Percentiles rank a stretch among this genome's conserved stretches.
Evolutionary conservation across 805 yeast genomes (phyloP).

Genomic region (Jamesozyma gamospora): DNA sequence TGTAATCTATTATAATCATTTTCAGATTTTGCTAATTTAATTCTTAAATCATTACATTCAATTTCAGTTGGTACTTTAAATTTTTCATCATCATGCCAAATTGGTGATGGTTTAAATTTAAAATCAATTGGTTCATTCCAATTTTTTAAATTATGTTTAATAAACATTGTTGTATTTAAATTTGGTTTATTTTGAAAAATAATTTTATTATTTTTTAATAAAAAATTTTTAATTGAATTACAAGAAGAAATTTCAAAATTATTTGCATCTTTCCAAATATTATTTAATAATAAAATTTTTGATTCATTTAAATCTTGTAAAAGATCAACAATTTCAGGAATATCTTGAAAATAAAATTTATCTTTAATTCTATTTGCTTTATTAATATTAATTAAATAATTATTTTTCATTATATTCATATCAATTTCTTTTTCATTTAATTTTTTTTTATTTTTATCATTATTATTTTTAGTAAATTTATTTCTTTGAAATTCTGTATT

Average conservation of each 20-base stretch:
- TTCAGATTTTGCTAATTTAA: slow-evolving; percentile 36
- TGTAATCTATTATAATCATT: slow-evolving; percentile 23
- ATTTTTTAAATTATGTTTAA: slow-evolving; percentile 65
- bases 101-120: slow-evolving; percentile 74
- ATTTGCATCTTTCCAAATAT: slow-evolving; percentile 52
- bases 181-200: slow-evolving; percentile 61
- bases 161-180: slow-evolving; percentile 81
- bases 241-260: slow-evolving; percentile 49
- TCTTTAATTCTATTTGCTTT: slow-evolving; percentile 87
- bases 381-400: slow-evolving; percentile 68
- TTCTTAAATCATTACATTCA: slow-evolving; percentile 48
- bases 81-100: slow-evolving; percentile 95
- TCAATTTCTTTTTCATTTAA: slow-evolving; percentile 54
- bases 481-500: slow-evolving; percentile 71
- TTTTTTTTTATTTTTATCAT: slow-evolving; percentile 39
- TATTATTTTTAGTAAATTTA: slow-evolving; percentile 55
- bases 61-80: slow-evolving; percentile 48
- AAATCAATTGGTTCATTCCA: slow-evolving; percentile 89
- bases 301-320: slow-evolving; percentile 77
- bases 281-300: slow-evolving; percentile 62
- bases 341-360: slow-evolving; percentile 83
- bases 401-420: slow-evolving; percentile 84
- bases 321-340: slow-evolving; percentile 82
- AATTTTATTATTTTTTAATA: slow-evolving; percentile 44
- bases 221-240: slow-evolving; percentile 33